phyloP scores from a whole-genome alignment of 805 yeast species.

The Candida coquimbonensis region DNA sequence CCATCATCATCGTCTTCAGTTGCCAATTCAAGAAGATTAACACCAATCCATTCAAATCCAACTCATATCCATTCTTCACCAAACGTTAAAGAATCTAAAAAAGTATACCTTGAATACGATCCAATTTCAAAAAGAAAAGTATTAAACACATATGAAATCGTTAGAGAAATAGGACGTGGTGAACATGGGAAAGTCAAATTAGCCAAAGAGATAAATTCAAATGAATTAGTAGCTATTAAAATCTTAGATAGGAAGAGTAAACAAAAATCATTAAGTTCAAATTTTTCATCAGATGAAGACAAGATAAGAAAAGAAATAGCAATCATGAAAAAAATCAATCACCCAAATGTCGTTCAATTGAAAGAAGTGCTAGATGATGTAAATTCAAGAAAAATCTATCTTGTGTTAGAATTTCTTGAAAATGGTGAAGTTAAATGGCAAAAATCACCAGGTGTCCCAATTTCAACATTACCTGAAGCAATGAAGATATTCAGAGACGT shows the following conservation, averaged over 20 bases:
- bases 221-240: conserved; percentile 82
- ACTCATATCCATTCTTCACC: conserved; percentile 23
- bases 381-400: conserved; percentile 74
- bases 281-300: conserved; percentile 45
- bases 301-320: conserved; percentile 83
- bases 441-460: conserved; percentile 49
- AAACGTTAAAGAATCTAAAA: conserved; percentile 74
- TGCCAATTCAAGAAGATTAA: conserved; percentile 13
- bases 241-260: conserved; percentile 73
- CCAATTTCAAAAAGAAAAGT: conserved; percentile 77
- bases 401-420: conserved; percentile 85
- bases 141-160: conserved; percentile 83
- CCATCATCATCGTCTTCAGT: background rate
- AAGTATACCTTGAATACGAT: conserved; percentile 78
- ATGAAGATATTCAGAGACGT: conserved; percentile 77
- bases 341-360: conserved; percentile 86
- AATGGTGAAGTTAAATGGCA: conserved; percentile 91
- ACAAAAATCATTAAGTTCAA: conserved; percentile 33
- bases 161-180: conserved; percentile 87
- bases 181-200: conserved; percentile 98
- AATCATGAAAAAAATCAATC: conserved; percentile 85
- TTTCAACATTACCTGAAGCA: conserved; percentile 58
- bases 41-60: conserved; percentile 20
- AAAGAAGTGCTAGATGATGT: conserved; percentile 85
- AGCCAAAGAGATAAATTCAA: conserved; percentile 63